Percentiles rank a stretch among this genome's conserved stretches.
Evolutionary conservation across 371 early-diverging fungal genomes (phyloP).

Genomic region (Rhizopus sp.): DNA sequence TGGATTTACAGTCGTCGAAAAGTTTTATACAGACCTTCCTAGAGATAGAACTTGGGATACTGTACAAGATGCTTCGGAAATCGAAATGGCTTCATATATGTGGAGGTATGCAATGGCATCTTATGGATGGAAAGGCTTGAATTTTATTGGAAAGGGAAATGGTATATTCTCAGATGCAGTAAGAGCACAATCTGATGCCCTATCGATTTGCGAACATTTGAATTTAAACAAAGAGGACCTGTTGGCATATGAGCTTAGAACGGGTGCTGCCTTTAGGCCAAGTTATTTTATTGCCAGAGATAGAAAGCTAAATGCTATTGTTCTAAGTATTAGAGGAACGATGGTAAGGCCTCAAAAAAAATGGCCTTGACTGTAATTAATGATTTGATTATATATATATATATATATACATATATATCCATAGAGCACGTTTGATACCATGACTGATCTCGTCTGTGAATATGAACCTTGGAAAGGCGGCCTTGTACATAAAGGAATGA

Average conservation of each 20-base stretch:
- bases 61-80: constrained; percentile 43
- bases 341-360: constrained; percentile 51
- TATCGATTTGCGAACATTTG: constrained; percentile 69
- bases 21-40: constrained; percentile 49
- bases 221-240: constrained; percentile 66
- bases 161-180: constrained; percentile 67
- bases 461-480: constrained; percentile 86
- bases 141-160: constrained; percentile 73
- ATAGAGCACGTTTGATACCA: constrained; percentile 74
- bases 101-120: constrained; percentile 63
- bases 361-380: neutral
- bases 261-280: constrained; percentile 71
- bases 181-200: constrained; percentile 65
- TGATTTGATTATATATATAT: too few relatives aligned
- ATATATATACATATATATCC: too few relatives aligned
- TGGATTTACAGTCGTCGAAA: constrained; percentile 66
- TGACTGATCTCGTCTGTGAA: constrained; percentile 84
- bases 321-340: constrained; percentile 78
- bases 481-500: constrained; percentile 78
- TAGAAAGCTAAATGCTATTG: constrained; percentile 63
- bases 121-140: constrained; percentile 79
- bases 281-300: constrained; percentile 76
- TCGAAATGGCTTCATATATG: constrained; percentile 55
- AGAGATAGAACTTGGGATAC: constrained; percentile 35
- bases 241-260: constrained; percentile 70